Evolutionary conservation across 371 early-diverging fungal species (phyloP).

Genomic region (Batkoa obscura): DNA sequence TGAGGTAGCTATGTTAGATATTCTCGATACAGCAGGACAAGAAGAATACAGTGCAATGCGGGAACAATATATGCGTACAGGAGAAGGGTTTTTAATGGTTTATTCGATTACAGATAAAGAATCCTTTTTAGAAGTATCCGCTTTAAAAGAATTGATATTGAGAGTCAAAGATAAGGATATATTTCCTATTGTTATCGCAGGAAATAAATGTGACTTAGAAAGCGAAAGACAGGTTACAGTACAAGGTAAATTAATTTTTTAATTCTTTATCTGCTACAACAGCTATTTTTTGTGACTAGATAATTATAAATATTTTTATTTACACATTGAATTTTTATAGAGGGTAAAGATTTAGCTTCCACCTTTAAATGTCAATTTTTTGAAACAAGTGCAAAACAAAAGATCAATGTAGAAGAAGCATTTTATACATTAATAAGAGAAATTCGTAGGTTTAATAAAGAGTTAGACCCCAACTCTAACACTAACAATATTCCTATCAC

Average conservation of each 20-base stretch:
- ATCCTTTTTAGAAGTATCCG: constrained; percentile 60
- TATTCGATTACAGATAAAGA: constrained; percentile 55
- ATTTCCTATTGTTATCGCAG: constrained; percentile 82
- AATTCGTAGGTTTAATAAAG: constrained; percentile 33
- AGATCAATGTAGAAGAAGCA: constrained; percentile 77
- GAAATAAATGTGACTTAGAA: constrained; percentile 86
- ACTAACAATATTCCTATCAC: neutral
- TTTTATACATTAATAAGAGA: constrained; percentile 78
- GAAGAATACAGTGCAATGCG: constrained; percentile 46
- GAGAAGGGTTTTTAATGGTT: constrained; percentile 70
- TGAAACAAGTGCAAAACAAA: constrained; percentile 82
- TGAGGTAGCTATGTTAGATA: constrained; percentile 61
- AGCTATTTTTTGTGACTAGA: too few species aligned
- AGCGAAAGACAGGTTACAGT: constrained; percentile 45
- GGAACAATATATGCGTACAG: constrained; percentile 54
- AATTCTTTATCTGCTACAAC: too few species aligned
- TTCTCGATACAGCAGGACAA: constrained; percentile 84
- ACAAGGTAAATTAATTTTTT: too few species aligned
- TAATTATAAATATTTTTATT: too few species aligned
- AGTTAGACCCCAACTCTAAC: neutral
- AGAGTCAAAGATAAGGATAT: constrained; percentile 62
- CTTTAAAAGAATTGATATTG: constrained; percentile 54
- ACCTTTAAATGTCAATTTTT: constrained; percentile 57
- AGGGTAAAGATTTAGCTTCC: constrained; percentile 71
- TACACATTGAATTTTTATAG: constrained; percentile 9